Evolutionary conservation across 2,329 filamentous ascomycete species (phyloP).

Genomic region (Fusarium sp.): DNA sequence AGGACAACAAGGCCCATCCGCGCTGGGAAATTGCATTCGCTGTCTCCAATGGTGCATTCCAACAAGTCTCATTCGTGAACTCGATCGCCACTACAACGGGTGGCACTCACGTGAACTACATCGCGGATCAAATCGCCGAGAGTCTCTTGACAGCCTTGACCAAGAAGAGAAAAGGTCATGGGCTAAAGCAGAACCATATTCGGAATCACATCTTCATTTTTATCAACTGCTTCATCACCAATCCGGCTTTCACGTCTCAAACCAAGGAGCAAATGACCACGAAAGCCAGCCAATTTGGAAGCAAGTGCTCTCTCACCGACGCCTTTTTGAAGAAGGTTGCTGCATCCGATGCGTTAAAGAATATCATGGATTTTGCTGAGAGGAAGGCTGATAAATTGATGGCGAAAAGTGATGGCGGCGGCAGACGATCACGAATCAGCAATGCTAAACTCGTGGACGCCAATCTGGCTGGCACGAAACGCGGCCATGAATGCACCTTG

Average conservation of each 20-base stretch:
- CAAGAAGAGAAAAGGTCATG: slow-evolving; percentile 94
- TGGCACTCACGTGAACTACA: slow-evolving; percentile 95
- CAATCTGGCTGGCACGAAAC: slow-evolving; percentile 93
- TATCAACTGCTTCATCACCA: slow-evolving; percentile 90
- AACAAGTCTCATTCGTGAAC: slow-evolving; percentile 98
- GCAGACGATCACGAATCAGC: slow-evolving; percentile 90
- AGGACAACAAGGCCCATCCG: slow-evolving; percentile 75
- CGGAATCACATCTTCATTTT: slow-evolving; percentile 98
- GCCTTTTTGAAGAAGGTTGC: slow-evolving; percentile 89
- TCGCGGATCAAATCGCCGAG: slow-evolving; percentile 91
- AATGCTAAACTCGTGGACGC: slow-evolving; percentile 97
- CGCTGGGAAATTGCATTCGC: slow-evolving; percentile 96
- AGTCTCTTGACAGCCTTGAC: slow-evolving; percentile 85
- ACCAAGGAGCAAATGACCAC: slow-evolving; percentile 99
- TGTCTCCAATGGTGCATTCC: slow-evolving; percentile 95
- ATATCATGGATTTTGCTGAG: slow-evolving; percentile 94
- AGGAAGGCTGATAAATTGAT: slow-evolving; percentile 95
- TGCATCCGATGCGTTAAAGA: slow-evolving; percentile 88
- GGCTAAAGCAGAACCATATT: slow-evolving; percentile 88
- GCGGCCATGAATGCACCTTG: slow-evolving; percentile 89
- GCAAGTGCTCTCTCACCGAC: slow-evolving; percentile 84
- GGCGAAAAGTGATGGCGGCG: slow-evolving; percentile 87
- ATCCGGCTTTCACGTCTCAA: slow-evolving; percentile 95
- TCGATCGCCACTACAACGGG: slow-evolving; percentile 95
- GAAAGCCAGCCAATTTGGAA: slow-evolving; percentile 87